Conservation (phyloP, 164 flowering plant genomes). For the Magnolia kwangsiensis region DNA sequence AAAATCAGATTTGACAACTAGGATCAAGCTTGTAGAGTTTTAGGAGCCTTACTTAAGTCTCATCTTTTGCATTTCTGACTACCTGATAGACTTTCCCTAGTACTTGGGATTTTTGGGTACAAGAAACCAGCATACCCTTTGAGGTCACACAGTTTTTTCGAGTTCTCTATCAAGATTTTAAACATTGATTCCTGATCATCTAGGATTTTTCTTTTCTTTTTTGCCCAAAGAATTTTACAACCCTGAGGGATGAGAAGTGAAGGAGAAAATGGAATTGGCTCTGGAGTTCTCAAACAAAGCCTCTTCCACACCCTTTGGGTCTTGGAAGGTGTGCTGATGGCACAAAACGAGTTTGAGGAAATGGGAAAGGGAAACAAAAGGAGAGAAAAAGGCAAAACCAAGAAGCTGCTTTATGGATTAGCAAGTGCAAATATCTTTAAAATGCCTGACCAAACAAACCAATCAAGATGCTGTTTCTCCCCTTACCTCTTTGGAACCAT, state of each 20-base stretch:
- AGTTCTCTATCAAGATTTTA: too few species aligned
- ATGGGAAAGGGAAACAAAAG: background rate
- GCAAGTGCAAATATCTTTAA: background rate
- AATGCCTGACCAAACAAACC: too few species aligned
- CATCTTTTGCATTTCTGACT: background rate
- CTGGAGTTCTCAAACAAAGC: background rate
- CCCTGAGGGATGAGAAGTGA: too few species aligned
- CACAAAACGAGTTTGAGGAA: background rate
- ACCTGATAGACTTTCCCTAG: too few species aligned
- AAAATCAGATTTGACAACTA: background rate
- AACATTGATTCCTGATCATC: too few species aligned
- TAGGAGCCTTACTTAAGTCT: background rate
- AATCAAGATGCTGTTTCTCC: background rate
- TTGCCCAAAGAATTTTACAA: too few species aligned
- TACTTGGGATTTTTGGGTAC: too few species aligned
- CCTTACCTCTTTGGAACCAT: constrained; percentile 88
- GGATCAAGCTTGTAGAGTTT: background rate
- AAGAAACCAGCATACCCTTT: too few species aligned
- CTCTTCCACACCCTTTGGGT: background rate
- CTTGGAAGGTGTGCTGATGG: background rate
- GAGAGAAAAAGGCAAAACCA: background rate
- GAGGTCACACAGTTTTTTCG: too few species aligned
- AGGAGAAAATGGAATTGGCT: too few species aligned
- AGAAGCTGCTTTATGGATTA: background rate
- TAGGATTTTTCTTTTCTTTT: too few species aligned